Conservation (phyloP, 495 filamentous ascomycete species). For the Penicillium cinerascens region DNA sequence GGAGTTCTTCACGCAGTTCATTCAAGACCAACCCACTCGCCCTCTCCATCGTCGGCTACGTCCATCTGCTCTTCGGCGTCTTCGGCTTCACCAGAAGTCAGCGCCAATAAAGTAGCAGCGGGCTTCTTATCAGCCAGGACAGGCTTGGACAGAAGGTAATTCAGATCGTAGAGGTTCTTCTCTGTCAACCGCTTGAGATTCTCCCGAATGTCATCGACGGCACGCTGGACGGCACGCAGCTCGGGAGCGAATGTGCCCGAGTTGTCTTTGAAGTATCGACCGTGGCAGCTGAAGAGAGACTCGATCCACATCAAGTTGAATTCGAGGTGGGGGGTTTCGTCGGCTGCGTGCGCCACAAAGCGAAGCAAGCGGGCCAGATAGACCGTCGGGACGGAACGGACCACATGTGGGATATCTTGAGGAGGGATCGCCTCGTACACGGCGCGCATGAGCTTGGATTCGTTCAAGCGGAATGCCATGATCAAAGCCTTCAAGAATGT, state of each 20-base stretch:
- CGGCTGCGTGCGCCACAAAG: conserved; percentile 82
- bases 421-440: conserved; percentile 84
- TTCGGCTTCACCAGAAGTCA: conserved; percentile 26
- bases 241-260: conserved; percentile 72
- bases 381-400: conserved; percentile 74
- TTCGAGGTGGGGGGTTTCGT: conserved; percentile 87
- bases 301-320: conserved; percentile 93
- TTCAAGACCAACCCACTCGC: conserved; percentile 42
- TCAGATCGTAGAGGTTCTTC: conserved; percentile 79
- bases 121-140: conserved; percentile 35
- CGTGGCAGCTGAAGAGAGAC: conserved; percentile 76
- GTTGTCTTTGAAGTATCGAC: conserved; percentile 77
- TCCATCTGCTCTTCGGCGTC: conserved; percentile 33
- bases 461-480: conserved; percentile 95
- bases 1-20: conserved; percentile 24
- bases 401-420: conserved; percentile 71
- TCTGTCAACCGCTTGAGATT: conserved; percentile 74
- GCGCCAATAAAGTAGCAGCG: conserved; percentile 21
- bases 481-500: conserved; percentile 89
- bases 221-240: conserved; percentile 72
- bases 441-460: conserved; percentile 66
- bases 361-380: conserved; percentile 79
- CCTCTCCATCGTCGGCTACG: conserved; percentile 34
- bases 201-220: conserved; percentile 69
- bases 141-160: conserved; percentile 64